phyloP scores from a whole-genome alignment of 495 filamentous ascomycete genomes.

The Neurospora intermedia region DNA sequence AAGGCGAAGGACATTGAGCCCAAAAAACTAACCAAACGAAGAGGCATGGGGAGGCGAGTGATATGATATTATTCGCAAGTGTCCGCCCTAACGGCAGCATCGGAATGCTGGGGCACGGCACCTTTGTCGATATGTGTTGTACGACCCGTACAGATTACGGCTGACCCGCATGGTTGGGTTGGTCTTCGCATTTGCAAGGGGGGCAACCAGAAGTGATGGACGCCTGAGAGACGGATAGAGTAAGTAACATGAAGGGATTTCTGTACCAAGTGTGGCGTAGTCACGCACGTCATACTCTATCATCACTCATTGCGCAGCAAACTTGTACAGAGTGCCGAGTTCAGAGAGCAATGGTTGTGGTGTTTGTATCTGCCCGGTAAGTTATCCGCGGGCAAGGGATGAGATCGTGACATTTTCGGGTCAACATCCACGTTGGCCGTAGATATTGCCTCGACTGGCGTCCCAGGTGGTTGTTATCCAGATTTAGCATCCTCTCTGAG shows the following conservation, averaged over 20 bases:
- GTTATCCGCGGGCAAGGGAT: neutral
- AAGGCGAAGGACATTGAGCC: neutral
- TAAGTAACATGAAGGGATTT: neutral
- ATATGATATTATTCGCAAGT: conserved; percentile 3
- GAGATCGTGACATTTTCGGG: neutral
- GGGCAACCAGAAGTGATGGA: neutral
- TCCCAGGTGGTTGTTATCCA: neutral
- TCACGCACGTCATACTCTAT: conserved; percentile 9
- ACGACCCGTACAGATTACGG: conserved; percentile 4
- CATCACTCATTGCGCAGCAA: neutral
- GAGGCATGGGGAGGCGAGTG: neutral
- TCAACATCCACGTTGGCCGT: neutral
- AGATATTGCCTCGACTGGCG: neutral
- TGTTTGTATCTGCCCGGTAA: neutral
- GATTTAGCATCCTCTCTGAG: neutral
- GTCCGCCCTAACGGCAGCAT: conserved; percentile 4
- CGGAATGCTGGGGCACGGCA: conserved; percentile 1
- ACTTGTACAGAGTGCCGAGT: conserved; percentile 1
- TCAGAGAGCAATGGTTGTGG: neutral
- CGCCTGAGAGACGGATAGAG: conserved; percentile 3
- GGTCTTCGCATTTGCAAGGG: neutral
- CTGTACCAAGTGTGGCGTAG: conserved; percentile 18
- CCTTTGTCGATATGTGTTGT: conserved; percentile 5
- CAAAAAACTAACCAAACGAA: neutral
- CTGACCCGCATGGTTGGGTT: conserved; percentile 3